Evolutionary conservation across 2,329 filamentous ascomycete genomes (phyloP).

Genomic region (Aschersonia sp.): DNA sequence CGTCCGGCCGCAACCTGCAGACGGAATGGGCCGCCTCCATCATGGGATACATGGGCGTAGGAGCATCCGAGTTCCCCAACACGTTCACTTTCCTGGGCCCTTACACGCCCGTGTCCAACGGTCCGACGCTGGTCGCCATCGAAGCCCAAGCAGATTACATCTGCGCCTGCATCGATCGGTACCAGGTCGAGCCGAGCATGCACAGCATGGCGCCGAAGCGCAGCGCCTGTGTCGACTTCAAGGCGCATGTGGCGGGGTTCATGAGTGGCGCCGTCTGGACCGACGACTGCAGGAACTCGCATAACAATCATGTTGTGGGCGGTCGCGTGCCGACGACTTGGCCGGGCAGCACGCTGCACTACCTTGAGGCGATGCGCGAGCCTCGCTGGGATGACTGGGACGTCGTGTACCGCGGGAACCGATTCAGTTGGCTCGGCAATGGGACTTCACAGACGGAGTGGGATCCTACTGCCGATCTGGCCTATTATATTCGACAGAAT

Average conservation of each 20-base stretch:
- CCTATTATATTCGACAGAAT: too few species aligned
- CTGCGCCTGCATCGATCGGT: not conserved
- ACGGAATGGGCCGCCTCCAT: conserved; percentile 8
- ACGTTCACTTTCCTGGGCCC: conserved; percentile 3
- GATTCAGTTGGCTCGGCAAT: conserved; percentile 13
- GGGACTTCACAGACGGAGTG: conserved; percentile 1
- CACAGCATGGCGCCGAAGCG: too few species aligned
- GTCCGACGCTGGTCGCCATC: not conserved
- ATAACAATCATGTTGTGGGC: conserved; percentile 13
- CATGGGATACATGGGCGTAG: conserved; percentile 10
- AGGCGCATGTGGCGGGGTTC: conserved; percentile 7
- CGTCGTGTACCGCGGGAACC: conserved; percentile 10
- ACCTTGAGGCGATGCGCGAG: conserved; percentile 11
- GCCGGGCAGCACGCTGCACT: conserved; percentile 12
- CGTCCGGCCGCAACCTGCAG: conserved; percentile 4
- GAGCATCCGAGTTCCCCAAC: conserved; percentile 12
- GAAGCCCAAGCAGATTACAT: not conserved
- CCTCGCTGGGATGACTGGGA: conserved; percentile 14
- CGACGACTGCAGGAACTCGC: conserved; percentile 9
- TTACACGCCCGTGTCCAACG: not conserved
- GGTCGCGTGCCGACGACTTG: conserved; percentile 12
- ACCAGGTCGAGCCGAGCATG: too few species aligned
- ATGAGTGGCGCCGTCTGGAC: conserved; percentile 12
- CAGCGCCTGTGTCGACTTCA: too few species aligned
- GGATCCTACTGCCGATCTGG: too few species aligned